A percentile compares a stretch with the other conserved stretches of the same genome.
phyloP scores from a whole-genome alignment of 2,329 filamentous ascomycete species.

The Aspergillus ibericus region DNA sequence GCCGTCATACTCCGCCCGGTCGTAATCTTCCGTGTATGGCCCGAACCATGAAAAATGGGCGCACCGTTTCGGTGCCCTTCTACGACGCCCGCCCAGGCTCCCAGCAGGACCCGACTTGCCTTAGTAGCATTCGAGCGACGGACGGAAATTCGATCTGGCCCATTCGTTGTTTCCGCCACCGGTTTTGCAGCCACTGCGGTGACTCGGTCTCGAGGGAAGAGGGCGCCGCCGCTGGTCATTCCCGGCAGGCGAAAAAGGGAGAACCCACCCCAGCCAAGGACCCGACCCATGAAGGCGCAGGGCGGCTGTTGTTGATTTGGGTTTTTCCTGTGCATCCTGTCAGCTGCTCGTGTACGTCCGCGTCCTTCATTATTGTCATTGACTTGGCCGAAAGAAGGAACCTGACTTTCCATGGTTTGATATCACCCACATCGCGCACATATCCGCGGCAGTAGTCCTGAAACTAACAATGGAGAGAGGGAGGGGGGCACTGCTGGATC shows the following conservation, averaged over 20 bases:
- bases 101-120: not conserved
- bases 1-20: constrained; percentile 8
- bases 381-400: constrained; percentile 5
- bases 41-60: constrained; percentile 19
- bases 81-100: not conserved
- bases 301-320: constrained; percentile 8
- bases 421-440: constrained; percentile 6
- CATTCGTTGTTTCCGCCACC: not conserved
- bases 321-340: constrained; percentile 4
- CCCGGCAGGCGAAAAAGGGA: not conserved
- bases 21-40: constrained; percentile 22
- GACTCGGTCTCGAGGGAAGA: constrained; percentile 1
- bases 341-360: constrained; percentile 10
- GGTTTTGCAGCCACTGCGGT: not conserved
- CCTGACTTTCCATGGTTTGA: constrained; percentile 9
- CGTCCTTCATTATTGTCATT: constrained; percentile 9
- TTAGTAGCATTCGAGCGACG: not conserved
- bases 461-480: constrained; percentile 2
- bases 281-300: constrained; percentile 15
- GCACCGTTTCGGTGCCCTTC: constrained; percentile 4
- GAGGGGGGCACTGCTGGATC: not conserved
- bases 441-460: constrained; percentile 7
- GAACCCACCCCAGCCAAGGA: constrained; percentile 13
- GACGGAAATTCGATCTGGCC: constrained; percentile 1
- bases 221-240: not conserved